These are phyloP conservation scores for Mycena galericulata DNA, from an alignment of 768 basidiomycete species.

Conservation along the genomic window DNA sequence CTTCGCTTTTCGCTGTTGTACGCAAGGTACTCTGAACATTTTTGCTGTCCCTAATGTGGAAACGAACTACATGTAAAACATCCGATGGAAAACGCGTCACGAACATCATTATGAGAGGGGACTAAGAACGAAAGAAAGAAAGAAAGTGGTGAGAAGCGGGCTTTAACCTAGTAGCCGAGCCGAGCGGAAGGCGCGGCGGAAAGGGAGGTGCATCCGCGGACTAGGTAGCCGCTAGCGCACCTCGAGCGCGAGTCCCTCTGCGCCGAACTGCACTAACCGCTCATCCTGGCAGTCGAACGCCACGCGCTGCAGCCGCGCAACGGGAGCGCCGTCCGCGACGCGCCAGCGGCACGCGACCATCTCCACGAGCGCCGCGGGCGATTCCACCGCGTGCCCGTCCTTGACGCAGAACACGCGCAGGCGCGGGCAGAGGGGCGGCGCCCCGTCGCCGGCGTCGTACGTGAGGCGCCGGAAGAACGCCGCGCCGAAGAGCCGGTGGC, in stretches of 20 bases:
- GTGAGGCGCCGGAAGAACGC: no score
- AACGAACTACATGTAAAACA: conserved; percentile 5
- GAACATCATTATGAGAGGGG: background rate
- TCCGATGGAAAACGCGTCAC: background rate
- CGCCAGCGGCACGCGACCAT: conserved; percentile 9
- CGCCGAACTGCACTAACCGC: background rate
- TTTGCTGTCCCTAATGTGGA: background rate
- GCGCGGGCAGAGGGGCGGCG: no score
- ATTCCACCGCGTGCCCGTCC: background rate
- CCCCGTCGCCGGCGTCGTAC: no score
- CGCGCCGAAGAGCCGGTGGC: no score
- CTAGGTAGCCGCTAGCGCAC: background rate
- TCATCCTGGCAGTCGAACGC: background rate
- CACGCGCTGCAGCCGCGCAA: background rate
- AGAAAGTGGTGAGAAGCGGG: no score
- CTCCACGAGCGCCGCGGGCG: background rate
- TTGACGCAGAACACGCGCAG: background rate
- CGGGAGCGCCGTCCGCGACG: background rate
- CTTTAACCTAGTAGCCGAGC: no score
- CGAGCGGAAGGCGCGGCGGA: no score
- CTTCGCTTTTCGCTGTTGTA: background rate
- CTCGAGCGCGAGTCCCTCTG: conserved; percentile 2
- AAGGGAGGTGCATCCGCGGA: background rate
- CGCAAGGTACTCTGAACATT: background rate
- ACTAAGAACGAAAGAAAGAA: background rate